Evolutionary conservation across 2,329 filamentous ascomycete genomes (phyloP).

Genomic region (Trichoderma sp.): DNA sequence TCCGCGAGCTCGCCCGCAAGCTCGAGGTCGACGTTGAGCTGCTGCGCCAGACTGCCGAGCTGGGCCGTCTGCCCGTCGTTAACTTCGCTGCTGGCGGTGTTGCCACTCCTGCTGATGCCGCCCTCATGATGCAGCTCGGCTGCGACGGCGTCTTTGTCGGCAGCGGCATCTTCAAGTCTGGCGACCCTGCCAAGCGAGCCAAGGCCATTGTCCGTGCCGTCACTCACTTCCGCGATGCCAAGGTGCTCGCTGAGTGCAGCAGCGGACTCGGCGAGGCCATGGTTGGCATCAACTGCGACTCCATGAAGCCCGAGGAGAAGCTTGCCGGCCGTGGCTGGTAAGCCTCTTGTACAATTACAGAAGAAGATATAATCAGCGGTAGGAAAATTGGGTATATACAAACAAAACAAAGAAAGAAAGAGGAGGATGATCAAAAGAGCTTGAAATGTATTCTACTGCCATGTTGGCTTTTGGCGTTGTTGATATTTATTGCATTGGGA

Average conservation of each 20-base stretch:
- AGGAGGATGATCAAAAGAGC: neutral
- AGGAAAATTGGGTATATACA: neutral
- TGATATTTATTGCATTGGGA: conserved; percentile 12
- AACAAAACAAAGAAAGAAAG: neutral
- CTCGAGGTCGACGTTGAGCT: conserved; percentile 76
- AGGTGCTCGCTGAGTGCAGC: conserved; percentile 83
- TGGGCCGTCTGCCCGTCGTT: conserved; percentile 88
- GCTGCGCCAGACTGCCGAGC: conserved; percentile 81
- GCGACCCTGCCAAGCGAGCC: conserved; percentile 84
- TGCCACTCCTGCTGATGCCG: conserved; percentile 97
- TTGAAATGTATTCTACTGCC: conserved; percentile 7
- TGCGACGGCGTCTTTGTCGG: conserved; percentile 98
- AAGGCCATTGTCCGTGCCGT: conserved; percentile 94
- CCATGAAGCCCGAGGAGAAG: conserved; percentile 77
- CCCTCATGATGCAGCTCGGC: conserved; percentile 96
- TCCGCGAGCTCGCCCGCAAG: conserved; percentile 76
- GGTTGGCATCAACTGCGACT: conserved; percentile 88
- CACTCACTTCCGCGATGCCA: conserved; percentile 84
- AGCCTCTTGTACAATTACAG: neutral
- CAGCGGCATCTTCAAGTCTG: conserved; percentile 95
- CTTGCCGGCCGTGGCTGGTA: conserved; percentile 86
- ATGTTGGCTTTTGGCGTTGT: conserved; percentile 20
- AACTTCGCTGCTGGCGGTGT: conserved; percentile 99
- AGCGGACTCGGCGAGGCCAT: conserved; percentile 94
- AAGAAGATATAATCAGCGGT: neutral